These are phyloP conservation scores for Rhizopogon vinicolor DNA, from an alignment of 768 basidiomycete species.

Conservation along the genomic window DNA sequence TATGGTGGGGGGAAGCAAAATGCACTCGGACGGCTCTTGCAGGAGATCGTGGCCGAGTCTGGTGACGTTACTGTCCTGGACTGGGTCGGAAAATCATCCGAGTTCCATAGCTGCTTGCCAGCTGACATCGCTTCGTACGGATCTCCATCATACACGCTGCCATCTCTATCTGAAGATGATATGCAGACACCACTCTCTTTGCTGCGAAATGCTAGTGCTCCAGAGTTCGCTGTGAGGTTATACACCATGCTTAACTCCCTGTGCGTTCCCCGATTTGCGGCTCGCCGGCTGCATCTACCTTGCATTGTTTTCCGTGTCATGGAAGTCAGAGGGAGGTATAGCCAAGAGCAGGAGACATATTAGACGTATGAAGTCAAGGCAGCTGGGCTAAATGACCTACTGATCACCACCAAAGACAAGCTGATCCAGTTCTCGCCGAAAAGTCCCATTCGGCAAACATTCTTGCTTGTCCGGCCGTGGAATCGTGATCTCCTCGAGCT, in stretches of 20 bases:
- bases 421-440: background rate
- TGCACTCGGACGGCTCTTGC: background rate
- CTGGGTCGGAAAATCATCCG: background rate
- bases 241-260: background rate
- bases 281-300: background rate
- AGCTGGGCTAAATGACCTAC: background rate
- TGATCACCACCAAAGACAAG: background rate
- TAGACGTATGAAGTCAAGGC: background rate
- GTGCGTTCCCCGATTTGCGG: background rate
- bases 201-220: background rate
- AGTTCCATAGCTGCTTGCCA: background rate
- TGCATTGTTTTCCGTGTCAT: background rate
- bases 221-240: background rate
- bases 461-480: background rate
- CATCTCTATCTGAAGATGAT: background rate
- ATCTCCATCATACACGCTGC: background rate
- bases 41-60: background rate
- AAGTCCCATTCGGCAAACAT: background rate
- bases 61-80: background rate
- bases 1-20: constrained; percentile 9
- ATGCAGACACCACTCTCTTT: background rate
- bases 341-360: background rate
- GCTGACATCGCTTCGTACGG: background rate
- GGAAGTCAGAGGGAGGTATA: background rate
- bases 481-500: background rate